Evolutionary conservation across 805 yeast species (phyloP), one percentile per base, ranked within the genome.

Genomic region (Saturnispora zaruensis): DNA sequence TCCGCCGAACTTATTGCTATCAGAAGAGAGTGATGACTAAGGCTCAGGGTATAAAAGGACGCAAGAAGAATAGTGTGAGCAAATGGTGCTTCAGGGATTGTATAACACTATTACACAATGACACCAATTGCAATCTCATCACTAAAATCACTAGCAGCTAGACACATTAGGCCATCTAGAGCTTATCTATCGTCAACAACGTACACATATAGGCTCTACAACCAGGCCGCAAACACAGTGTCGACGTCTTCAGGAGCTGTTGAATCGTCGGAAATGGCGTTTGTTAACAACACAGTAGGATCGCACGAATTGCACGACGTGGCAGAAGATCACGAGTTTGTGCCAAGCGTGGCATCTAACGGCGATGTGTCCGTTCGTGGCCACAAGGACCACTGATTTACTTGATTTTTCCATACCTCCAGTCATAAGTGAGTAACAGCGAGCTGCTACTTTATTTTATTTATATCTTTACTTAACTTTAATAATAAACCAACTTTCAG

Each of bases 171-270:
- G 25, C 46, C 50, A n/a, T 38, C 42, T 2, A 38, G 42, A 23
- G 42, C 42, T 38, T 38, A 38, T 38, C 46, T 48, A 24, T 48
- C 46, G 9, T 36, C 46, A 11, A 42, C 50, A 14, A 14, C 42
- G 11, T 16, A 36, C 26, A 21, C 47, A 52, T 55, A 54, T 32
- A 50, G 53, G 32, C 48, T 59, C 26, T 47, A 56, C 44, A 54
- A 55, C 37, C 54, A 57, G 48, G 36, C 40, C 5, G 37, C 52
- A 14, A 26, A 55, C 4, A 36, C 48, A 25, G 67, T 65, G 25
- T 61, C 55, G 53, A 64, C 59, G 54, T 64, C 61, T 47, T 66
- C 68, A 2, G 66, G 65, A 13, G 67, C 67, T 38, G 53, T 62
- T 24, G 61, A 61, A 34, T 57, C 57, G 13, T 55, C 58, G 30